A percentile compares a stretch with the other conserved stretches of the same genome.
phyloP scores from a whole-genome alignment of 2,329 filamentous ascomycete species.

The Chrysoporthe cubensis region DNA sequence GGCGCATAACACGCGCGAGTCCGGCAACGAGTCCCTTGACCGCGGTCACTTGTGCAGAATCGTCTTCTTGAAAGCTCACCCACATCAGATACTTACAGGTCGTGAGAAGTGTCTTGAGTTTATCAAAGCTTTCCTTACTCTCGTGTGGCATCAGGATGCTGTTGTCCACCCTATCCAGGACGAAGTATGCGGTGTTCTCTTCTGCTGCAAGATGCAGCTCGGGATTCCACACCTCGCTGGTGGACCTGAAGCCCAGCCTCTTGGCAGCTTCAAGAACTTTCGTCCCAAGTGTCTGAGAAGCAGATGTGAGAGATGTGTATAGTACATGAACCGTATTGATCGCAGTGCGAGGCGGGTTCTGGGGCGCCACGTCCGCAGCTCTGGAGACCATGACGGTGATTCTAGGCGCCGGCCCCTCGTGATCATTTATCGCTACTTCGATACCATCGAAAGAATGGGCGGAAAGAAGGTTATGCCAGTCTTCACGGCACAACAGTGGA shows the following conservation, averaged over 20 bases:
- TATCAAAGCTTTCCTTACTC: slow-evolving; percentile 21
- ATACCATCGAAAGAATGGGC: slow-evolving; percentile 8
- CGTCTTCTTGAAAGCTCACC: slow-evolving; percentile 25
- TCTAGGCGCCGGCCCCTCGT: slow-evolving; percentile 22
- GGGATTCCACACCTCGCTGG: neutral
- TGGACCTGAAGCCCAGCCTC: neutral
- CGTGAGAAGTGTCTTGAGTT: slow-evolving; percentile 27
- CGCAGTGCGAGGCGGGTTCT: neutral
- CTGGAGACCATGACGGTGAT: slow-evolving; percentile 25
- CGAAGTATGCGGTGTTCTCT: slow-evolving; percentile 9
- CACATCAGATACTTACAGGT: slow-evolving; percentile 23
- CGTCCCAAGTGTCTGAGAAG: neutral
- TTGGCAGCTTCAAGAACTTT: neutral
- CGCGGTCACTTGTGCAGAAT: slow-evolving; percentile 3
- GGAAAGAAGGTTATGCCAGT: slow-evolving; percentile 7
- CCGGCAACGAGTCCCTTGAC: slow-evolving; percentile 28
- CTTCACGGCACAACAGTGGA: slow-evolving; percentile 13
- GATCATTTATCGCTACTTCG: slow-evolving; percentile 22
- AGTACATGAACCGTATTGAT: neutral
- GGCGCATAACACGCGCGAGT: slow-evolving; percentile 28
- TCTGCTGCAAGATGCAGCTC: neutral
- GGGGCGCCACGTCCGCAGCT: neutral
- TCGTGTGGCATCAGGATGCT: slow-evolving; percentile 25
- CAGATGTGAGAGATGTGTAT: neutral
- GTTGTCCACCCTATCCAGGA: slow-evolving; percentile 29